Evolutionary conservation across 352 stramenopile species (phyloP), one percentile per base, ranked within the genome.

Genomic region (Phytophthora sojae): DNA sequence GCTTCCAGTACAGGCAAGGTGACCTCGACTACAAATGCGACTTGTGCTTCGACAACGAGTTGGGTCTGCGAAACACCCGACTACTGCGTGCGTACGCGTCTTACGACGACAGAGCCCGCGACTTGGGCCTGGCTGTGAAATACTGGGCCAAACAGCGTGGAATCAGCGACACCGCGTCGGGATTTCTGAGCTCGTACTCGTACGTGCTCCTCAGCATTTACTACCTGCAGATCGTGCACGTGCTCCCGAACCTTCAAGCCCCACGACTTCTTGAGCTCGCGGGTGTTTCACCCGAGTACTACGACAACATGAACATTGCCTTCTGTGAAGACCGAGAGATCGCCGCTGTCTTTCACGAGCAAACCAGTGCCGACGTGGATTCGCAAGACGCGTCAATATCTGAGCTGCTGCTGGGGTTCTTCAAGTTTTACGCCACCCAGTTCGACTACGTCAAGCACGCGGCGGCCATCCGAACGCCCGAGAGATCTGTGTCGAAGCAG

Each of bases 121-220:
- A 93, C 19, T 77, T 99, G 6, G 97, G 96, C 6, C 89, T 98
- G 53, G 92, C 97, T 12, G 60, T 99, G 53, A 99, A 99, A 79
- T 80, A 96, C 45, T 99, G 97, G 97, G 97, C 97, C 23, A 99
- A 99, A 81, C 80, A 77, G 19, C 85, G 98, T 15, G 82, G 89
- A 42, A 94, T 99, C 47, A 99, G 98, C 80, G 96, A 99, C 68
- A 95, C 97, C 26, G 91, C 89, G 6, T 76, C 90, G 23, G 96
- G 98, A n/a, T 99, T 94, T 35, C 75, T 99, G 44, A 98, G 90
- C 76, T 98, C 93, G 17, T 99, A 99, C 81, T 98, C 96, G 6
- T 99, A 98, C 82, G 93, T 99, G 53, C 66, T 99, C n/a, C 90
- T 99, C 69, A 82, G 98, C 2, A 86, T 99, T 23, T 97, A 99